Evolutionary conservation across 1,139 yeast genomes (phyloP).

Genomic region (Scheffersomyces titani): DNA sequence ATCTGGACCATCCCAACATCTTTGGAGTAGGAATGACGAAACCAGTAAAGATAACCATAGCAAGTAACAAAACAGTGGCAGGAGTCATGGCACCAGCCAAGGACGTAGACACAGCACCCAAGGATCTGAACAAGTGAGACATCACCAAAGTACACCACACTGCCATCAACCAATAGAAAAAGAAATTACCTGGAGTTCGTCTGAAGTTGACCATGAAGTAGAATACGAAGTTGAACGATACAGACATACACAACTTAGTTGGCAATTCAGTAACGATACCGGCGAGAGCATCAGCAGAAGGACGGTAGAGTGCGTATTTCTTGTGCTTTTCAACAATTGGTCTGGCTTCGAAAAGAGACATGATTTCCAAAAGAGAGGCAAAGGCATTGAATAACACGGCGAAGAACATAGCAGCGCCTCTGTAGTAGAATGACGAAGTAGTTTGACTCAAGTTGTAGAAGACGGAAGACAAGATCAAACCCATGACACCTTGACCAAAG

Average conservation of each 20-base stretch:
- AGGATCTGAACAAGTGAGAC: constrained; percentile 72
- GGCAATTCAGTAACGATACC: constrained; percentile 71
- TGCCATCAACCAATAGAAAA: constrained; percentile 60
- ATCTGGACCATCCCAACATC: constrained; percentile 77
- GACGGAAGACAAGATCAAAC: constrained; percentile 70
- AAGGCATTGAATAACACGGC: constrained; percentile 79
- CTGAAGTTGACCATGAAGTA: constrained; percentile 72
- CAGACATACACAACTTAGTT: constrained; percentile 53
- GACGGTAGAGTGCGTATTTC: constrained; percentile 72
- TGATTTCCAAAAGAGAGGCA: constrained; percentile 71
- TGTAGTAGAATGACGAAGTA: constrained; percentile 55
- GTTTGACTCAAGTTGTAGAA: constrained; percentile 58
- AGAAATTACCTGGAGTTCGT: constrained; percentile 67
- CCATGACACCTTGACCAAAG: constrained; percentile 70
- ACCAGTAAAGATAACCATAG: constrained; percentile 72
- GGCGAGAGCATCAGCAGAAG: constrained; percentile 76
- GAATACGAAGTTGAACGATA: constrained; percentile 59
- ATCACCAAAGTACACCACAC: constrained; percentile 58
- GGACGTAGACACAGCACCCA: constrained; percentile 65
- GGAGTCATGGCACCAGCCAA: constrained; percentile 74
- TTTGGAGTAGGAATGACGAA: constrained; percentile 67
- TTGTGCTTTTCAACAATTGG: constrained; percentile 80
- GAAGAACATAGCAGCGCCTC: constrained; percentile 76
- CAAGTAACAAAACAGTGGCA: constrained; percentile 61
- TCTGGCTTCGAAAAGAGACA: constrained; percentile 70